A percentile compares a stretch with the other conserved stretches of the same genome.
Conservation (phyloP, 768 basidiomycete genomes). For the Hortiboletus campestris region DNA sequence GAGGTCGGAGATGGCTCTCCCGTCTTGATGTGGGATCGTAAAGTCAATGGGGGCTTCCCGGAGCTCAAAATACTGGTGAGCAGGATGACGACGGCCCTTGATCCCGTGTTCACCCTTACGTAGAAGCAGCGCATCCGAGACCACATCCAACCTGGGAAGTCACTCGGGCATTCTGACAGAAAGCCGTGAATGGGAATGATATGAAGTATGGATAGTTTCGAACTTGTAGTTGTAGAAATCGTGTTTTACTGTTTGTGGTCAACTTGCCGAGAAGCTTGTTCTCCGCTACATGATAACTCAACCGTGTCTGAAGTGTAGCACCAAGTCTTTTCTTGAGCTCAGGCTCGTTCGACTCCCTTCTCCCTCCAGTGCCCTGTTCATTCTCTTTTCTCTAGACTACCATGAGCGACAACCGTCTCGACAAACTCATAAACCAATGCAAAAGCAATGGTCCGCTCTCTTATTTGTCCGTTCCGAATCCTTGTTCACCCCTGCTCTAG, state of each 20-base stretch:
- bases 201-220: not conserved
- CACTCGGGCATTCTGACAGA: slow-evolving; percentile 87
- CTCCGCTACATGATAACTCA: slow-evolving; percentile 21
- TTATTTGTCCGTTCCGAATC: slow-evolving; percentile 5
- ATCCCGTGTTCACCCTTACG: slow-evolving; percentile 2
- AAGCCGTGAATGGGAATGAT: slow-evolving; percentile 25
- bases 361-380: slow-evolving; percentile 7
- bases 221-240: slow-evolving; percentile 5
- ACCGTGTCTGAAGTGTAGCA: slow-evolving; percentile 9
- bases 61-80: slow-evolving; percentile 82
- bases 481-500: slow-evolving; percentile 37
- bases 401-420: slow-evolving; percentile 58
- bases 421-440: slow-evolving; percentile 62
- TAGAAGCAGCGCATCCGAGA: slow-evolving; percentile 92
- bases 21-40: slow-evolving; percentile 82
- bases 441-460: slow-evolving; percentile 55
- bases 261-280: slow-evolving; percentile 9
- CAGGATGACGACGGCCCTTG: slow-evolving; percentile 7
- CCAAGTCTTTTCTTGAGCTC: slow-evolving; percentile 20
- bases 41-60: slow-evolving; percentile 88
- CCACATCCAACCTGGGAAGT: slow-evolving; percentile 73
- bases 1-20: slow-evolving; percentile 37
- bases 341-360: slow-evolving; percentile 18
- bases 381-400: slow-evolving; percentile 21
- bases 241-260: not conserved